Percentiles rank a stretch among this genome's conserved stretches.
These are phyloP conservation scores for Gamsiella multidivaricata DNA, from an alignment of 192 early-diverging fungal genomes.

Conservation along the genomic window DNA sequence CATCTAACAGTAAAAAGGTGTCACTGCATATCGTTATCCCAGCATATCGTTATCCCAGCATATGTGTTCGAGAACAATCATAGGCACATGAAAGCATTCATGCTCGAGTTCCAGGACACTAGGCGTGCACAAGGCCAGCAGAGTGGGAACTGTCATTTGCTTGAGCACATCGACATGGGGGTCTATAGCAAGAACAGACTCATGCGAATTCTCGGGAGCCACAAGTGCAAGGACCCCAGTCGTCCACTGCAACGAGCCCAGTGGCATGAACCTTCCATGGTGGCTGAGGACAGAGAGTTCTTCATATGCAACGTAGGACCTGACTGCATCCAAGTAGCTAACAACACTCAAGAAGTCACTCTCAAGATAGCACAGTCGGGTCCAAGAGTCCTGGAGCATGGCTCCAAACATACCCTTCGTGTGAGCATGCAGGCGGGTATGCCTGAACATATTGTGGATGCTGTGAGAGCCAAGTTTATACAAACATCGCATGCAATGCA, in stretches of 20 bases:
- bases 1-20: conserved; percentile 3
- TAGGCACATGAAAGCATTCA: conserved; percentile 18
- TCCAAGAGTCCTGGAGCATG: background rate
- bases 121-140: background rate
- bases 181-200: conserved; percentile 11
- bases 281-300: conserved; percentile 10
- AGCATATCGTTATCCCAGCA: background rate
- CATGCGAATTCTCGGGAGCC: conserved; percentile 18
- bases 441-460: conserved; percentile 6
- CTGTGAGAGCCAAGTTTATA: conserved; percentile 12
- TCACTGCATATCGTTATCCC: too few relatives aligned
- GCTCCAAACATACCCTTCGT: background rate
- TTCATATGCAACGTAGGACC: conserved; percentile 8
- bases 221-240: conserved; percentile 12
- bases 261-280: conserved; percentile 18
- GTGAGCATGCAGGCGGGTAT: background rate
- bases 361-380: background rate
- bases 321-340: background rate
- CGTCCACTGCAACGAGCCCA: conserved; percentile 13
- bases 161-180: conserved; percentile 7
- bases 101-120: conserved; percentile 9
- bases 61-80: conserved; percentile 8
- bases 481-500: conserved; percentile 9
- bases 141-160: background rate
- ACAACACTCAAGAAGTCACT: background rate